These are phyloP conservation scores for Ulota crispa DNA, from an alignment of 225 moss, liverwort and hornwort species.

Conservation along the genomic window DNA sequence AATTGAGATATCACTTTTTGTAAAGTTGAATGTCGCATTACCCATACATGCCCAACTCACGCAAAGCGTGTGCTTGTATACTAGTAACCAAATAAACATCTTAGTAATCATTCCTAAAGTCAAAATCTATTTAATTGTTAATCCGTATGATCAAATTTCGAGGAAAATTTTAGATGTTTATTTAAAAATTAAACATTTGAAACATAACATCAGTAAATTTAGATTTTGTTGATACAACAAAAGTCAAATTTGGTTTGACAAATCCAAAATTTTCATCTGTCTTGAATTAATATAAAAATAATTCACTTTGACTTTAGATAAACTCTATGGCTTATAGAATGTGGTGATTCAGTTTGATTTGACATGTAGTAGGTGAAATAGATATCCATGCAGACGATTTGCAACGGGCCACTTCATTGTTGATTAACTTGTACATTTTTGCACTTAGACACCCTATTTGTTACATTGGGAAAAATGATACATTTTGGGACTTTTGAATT, in stretches of 20 bases:
- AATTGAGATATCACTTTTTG: no score
- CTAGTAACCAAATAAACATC: not conserved
- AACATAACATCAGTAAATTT: no score
- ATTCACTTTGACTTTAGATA: not conserved
- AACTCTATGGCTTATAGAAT: no score
- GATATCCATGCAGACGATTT: not conserved
- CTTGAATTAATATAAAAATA: not conserved
- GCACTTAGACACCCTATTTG: no score
- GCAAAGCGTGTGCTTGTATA: no score
- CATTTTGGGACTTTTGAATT: no score
- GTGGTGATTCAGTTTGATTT: not conserved
- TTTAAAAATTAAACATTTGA: not conserved
- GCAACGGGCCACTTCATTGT: not conserved
- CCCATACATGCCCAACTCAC: no score
- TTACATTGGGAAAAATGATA: no score
- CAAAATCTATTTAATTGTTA: not conserved
- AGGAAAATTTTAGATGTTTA: not conserved
- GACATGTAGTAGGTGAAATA: not conserved
- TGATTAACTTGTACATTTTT: not conserved
- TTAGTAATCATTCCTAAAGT: not conserved
- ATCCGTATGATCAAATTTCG: not conserved
- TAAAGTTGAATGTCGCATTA: no score
- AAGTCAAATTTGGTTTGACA: no score
- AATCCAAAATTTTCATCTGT: not conserved
- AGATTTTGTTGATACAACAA: not conserved